Evolutionary conservation across 441 rosid genomes (phyloP), one percentile per base, ranked within the genome.

Genomic region (Pelargonium australe): DNA sequence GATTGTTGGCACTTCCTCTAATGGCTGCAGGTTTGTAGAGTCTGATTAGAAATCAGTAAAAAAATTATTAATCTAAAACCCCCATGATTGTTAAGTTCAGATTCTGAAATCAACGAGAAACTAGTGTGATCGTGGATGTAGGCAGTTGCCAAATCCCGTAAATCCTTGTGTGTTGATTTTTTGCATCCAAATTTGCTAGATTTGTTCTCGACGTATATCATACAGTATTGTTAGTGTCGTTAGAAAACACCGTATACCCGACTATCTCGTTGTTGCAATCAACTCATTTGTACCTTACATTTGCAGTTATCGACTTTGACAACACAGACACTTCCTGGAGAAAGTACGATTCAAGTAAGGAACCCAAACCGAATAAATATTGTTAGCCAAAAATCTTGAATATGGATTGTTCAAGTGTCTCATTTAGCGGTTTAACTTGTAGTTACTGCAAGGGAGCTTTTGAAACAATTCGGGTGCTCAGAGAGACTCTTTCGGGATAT

Each of bases 381-480:
- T 45, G 53, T 10, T 8, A 45, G 12, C 70, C 41, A 53, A 57
- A 67, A 70, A 64, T 64, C 1, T 66, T 41, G 61, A 72, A 63
- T 67, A 34, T 70, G 70, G 40, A 61, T 64, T 16, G 25, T 57
- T 76, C 73, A 73, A 67, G 78, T 74, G 68, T 68, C 82, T 81
- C 71, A 82, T 75, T 70, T 68, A 49, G 80, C 23, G 66, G 41
- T 73, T 80, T 76, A 51, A 71, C 73, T 73, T 76, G 55, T 69
- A 87, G 88, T 80, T 66, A 85, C 88, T 76, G 87, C 88, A 51
- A 83, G 92, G 84, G 90, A 87, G 79, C 87, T 87, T 70, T 80
- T 85, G 72, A 87, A 84, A 73, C 86, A 77, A 68, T 84, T 76
- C 57, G 84, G 90, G 44, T 83, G 81, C 83, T 87, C 88, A 10